These are phyloP conservation scores for Leishmania braziliensis DNA, from an alignment of 208 protist genomes.

Conservation along the genomic window DNA sequence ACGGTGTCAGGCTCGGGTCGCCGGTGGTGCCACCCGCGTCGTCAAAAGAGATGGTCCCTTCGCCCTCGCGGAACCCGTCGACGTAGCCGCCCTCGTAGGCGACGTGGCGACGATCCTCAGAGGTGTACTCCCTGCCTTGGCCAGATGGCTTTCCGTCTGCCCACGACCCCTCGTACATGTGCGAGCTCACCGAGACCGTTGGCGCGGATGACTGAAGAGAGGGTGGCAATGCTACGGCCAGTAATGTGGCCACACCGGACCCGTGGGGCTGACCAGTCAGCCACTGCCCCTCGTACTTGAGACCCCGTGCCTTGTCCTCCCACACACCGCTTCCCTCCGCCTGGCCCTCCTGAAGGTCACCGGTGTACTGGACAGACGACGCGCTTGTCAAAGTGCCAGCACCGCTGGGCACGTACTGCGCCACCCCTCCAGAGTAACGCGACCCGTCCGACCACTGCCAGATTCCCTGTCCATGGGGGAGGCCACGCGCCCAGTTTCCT, in stretches of 20 bases:
- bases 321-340: constrained; percentile 50
- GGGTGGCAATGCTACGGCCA: background rate
- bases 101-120: constrained; percentile 14
- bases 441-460: constrained; percentile 71
- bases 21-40: constrained; percentile 1
- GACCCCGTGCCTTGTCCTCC: constrained; percentile 30
- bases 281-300: constrained; percentile 70
- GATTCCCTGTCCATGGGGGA: constrained; percentile 64
- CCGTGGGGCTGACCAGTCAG: constrained; percentile 58
- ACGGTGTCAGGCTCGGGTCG: constrained; percentile 1
- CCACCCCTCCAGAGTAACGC: constrained; percentile 60
- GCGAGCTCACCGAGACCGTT: background rate
- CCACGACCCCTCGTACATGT: constrained; percentile 71
- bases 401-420: constrained; percentile 47
- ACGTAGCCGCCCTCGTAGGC: constrained; percentile 73
- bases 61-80: constrained; percentile 49
- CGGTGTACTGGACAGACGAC: constrained; percentile 50
- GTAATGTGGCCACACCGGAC: constrained; percentile 41
- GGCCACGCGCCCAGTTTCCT: constrained; percentile 58
- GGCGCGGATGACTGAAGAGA: too few species aligned
- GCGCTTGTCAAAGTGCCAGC: constrained; percentile 42
- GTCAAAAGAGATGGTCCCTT: constrained; percentile 37
- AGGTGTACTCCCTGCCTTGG: constrained; percentile 25
- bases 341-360: constrained; percentile 50
- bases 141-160: constrained; percentile 49